Percentiles rank a stretch among this genome's conserved stretches.
These are phyloP conservation scores for Pseudopithomyces chartarum DNA, from an alignment of 2,329 filamentous ascomycete species.

Conservation along the genomic window DNA sequence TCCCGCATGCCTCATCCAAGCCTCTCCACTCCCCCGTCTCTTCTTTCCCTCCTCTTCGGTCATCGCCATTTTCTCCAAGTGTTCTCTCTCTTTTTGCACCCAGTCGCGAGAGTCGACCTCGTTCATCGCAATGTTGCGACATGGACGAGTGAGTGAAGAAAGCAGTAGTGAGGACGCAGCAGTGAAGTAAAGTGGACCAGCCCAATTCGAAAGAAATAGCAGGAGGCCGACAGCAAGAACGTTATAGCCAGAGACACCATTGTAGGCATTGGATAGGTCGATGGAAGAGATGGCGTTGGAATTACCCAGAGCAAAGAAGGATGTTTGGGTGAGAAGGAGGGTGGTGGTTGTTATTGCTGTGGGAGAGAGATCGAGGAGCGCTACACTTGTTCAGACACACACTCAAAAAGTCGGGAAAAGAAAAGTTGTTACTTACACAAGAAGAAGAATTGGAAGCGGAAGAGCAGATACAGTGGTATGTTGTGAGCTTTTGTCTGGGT, in stretches of 20 bases:
- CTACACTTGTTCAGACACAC: slow-evolving; percentile 25
- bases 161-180: slow-evolving; percentile 64
- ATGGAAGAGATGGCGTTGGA: slow-evolving; percentile 96
- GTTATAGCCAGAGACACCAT: slow-evolving; percentile 83
- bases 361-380: slow-evolving; percentile 53
- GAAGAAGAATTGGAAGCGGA: slow-evolving; percentile 65
- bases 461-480: slow-evolving; percentile 81
- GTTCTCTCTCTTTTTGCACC: slow-evolving; percentile 35
- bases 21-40: slow-evolving; percentile 9
- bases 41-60: slow-evolving; percentile 19
- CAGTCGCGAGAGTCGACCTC: slow-evolving; percentile 33
- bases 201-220: slow-evolving; percentile 90
- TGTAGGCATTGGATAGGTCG: slow-evolving; percentile 93
- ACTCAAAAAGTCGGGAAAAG: slow-evolving; percentile 33
- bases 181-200: slow-evolving; percentile 87
- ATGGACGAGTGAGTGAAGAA: slow-evolving; percentile 22
- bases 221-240: slow-evolving; percentile 79
- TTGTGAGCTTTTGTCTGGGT: slow-evolving; percentile 88
- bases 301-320: slow-evolving; percentile 89
- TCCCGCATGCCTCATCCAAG: slow-evolving; percentile 57
- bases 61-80: slow-evolving; percentile 26
- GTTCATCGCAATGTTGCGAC: slow-evolving; percentile 20
- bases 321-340: slow-evolving; percentile 77
- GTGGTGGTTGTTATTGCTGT: slow-evolving; percentile 69
- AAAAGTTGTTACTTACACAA: slow-evolving; percentile 50